Percentiles rank a stretch among this genome's conserved stretches.
phyloP scores from a whole-genome alignment of 306 rosid genomes.

The Dalbergia oliveri region DNA sequence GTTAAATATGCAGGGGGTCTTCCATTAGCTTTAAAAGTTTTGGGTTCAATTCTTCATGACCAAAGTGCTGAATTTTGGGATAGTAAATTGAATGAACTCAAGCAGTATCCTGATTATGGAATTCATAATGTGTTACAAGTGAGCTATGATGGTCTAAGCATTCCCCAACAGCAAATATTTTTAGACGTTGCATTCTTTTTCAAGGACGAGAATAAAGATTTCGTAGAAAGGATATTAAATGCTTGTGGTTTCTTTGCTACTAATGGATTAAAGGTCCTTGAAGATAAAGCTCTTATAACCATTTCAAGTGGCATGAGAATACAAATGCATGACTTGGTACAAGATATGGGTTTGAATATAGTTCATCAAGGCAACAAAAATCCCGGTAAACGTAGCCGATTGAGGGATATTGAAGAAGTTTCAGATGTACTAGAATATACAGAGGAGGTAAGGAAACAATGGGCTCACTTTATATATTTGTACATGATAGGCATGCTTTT shows the following conservation, averaged over 20 bases:
- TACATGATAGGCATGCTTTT: too few relatives aligned
- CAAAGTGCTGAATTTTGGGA: neutral
- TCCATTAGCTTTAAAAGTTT: conserved; percentile 31
- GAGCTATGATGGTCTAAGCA: conserved; percentile 26
- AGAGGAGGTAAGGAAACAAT: neutral
- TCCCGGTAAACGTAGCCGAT: neutral
- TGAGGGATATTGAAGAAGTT: conserved; percentile 10
- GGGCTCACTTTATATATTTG: too few relatives aligned
- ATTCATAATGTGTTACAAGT: conserved; percentile 9
- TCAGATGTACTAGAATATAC: neutral
- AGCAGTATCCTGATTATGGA: neutral
- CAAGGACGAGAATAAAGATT: neutral
- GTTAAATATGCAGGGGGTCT: neutral
- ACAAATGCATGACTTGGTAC: conserved; percentile 48
- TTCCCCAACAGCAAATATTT: neutral
- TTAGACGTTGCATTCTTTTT: conserved; percentile 39
- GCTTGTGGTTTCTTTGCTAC: neutral
- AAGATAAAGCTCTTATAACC: conserved; percentile 21
- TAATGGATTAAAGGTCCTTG: neutral
- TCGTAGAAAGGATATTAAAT: neutral
- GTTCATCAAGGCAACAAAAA: neutral
- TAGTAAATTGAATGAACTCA: neutral
- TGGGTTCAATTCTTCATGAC: conserved; percentile 5
- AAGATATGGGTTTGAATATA: conserved; percentile 32
- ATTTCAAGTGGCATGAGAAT: neutral